A percentile compares a stretch with the other conserved stretches of the same genome.
Conservation (phyloP, 495 filamentous ascomycete genomes). For the Talaromyces trachyspermus region DNA sequence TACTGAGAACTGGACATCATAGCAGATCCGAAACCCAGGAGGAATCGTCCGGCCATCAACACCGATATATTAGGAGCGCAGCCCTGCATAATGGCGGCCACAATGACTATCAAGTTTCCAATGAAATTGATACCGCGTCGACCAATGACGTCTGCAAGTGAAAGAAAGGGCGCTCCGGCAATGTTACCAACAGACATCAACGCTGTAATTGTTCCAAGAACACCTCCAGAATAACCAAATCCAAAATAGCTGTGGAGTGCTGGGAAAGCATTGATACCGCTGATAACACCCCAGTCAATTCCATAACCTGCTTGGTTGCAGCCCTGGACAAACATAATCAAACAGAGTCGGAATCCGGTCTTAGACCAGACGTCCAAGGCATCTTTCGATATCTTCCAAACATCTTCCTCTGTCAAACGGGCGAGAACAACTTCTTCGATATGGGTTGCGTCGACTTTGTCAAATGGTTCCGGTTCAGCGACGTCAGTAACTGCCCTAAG, state of each 20-base stretch:
- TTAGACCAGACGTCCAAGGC: conserved; percentile 23
- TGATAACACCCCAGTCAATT: conserved; percentile 37
- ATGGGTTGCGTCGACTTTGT: conserved; percentile 12
- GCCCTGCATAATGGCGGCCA: conserved; percentile 31
- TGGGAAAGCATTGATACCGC: conserved; percentile 25
- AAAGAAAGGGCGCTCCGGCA: conserved; percentile 30
- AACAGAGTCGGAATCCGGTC: conserved; percentile 25
- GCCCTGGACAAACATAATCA: conserved; percentile 33
- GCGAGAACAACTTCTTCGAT: conserved; percentile 30
- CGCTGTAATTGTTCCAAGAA: conserved; percentile 28
- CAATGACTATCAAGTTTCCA: conserved; percentile 31
- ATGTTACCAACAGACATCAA: conserved; percentile 33
- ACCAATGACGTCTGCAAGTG: conserved; percentile 31
- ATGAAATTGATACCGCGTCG: conserved; percentile 33
- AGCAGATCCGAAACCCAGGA: conserved; percentile 34
- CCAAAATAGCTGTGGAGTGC: conserved; percentile 29
- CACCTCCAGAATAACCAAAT: conserved; percentile 21
- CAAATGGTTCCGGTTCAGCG: background rate
- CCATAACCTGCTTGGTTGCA: conserved; percentile 37
- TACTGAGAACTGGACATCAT: conserved; percentile 35
- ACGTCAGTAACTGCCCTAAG: background rate
- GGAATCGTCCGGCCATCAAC: conserved; percentile 36
- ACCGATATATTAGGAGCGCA: conserved; percentile 23
- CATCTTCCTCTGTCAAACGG: conserved; percentile 31
- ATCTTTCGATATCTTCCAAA: conserved; percentile 26